Conservation (phyloP, 768 basidiomycete species). For the Coprinopsis sp. region DNA sequence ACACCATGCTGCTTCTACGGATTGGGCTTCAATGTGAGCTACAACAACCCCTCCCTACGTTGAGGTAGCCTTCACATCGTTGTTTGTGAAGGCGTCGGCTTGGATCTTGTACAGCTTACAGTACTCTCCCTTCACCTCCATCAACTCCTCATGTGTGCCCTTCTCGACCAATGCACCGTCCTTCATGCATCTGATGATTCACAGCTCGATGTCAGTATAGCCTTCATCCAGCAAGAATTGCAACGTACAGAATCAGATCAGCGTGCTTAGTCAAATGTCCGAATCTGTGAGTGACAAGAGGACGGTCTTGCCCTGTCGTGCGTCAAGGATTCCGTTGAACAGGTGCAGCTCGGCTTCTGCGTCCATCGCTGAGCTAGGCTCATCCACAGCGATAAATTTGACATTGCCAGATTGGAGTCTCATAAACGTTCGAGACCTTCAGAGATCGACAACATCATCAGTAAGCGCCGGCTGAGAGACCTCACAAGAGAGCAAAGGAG, state of each 20-base stretch:
- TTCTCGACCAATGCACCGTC: conserved; percentile 35
- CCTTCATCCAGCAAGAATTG: background rate
- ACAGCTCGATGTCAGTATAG: conserved; percentile 2
- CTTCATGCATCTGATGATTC: conserved; percentile 40
- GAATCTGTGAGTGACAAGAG: conserved; percentile 56
- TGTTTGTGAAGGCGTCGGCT: conserved; percentile 22
- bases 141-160: conserved; percentile 39
- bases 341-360: conserved; percentile 48
- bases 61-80: too few relatives aligned
- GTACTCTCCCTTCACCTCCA: conserved; percentile 34
- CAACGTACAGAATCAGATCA: conserved; percentile 47
- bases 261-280: conserved; percentile 45
- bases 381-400: conserved; percentile 50
- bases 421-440: conserved; percentile 44
- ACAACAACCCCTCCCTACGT: too few relatives aligned
- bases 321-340: conserved; percentile 33
- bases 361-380: conserved; percentile 56
- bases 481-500: too few relatives aligned
- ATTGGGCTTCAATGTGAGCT: too few relatives aligned
- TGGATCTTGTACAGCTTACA: conserved; percentile 38
- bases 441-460: conserved; percentile 3
- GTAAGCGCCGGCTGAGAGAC: too few relatives aligned
- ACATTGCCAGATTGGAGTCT: conserved; percentile 34
- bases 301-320: conserved; percentile 46
- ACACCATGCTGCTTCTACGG: too few relatives aligned